These are phyloP conservation scores for Fusarium stilboides DNA, from an alignment of 2,329 filamentous ascomycete genomes.

Conservation along the genomic window DNA sequence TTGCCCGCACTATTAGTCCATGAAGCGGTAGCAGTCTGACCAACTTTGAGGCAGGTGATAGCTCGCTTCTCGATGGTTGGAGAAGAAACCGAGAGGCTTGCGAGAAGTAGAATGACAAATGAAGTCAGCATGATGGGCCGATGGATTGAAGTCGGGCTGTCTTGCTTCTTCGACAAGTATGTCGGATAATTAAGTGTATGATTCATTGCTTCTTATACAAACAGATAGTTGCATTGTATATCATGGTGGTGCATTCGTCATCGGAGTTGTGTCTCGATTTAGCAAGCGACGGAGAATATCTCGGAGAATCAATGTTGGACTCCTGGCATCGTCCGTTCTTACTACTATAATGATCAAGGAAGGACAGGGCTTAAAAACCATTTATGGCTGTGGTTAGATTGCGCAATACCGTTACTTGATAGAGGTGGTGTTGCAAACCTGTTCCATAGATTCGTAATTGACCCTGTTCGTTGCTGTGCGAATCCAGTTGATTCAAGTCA, in stretches of 20 bases:
- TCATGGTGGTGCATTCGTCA: constrained; percentile 34
- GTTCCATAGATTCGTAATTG: no score
- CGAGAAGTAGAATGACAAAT: constrained; percentile 22
- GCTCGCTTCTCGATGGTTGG: constrained; percentile 38
- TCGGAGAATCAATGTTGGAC: constrained; percentile 26
- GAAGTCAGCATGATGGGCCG: constrained; percentile 20
- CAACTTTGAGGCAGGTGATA: constrained; percentile 43
- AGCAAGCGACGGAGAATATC: constrained; percentile 41
- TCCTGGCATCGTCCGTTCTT: not conserved
- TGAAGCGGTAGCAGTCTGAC: constrained; percentile 58
- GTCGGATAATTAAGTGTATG: rapidly evolving
- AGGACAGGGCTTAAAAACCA: not conserved
- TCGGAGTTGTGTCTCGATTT: constrained; percentile 39
- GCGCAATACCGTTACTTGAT: rapidly evolving
- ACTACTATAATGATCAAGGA: not conserved
- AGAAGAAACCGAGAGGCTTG: constrained; percentile 25
- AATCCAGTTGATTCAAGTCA: no score
- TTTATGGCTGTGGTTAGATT: not conserved
- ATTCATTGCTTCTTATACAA: constrained; percentile 15
- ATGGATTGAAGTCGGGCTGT: not conserved
- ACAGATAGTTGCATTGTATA: constrained; percentile 1
- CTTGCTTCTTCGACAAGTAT: not conserved
- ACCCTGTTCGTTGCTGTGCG: no score
- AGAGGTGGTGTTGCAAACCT: no score
- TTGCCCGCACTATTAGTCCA: constrained; percentile 63